phyloP scores from a whole-genome alignment of 441 rosid genomes.

The Adansonia rubrostipa region DNA sequence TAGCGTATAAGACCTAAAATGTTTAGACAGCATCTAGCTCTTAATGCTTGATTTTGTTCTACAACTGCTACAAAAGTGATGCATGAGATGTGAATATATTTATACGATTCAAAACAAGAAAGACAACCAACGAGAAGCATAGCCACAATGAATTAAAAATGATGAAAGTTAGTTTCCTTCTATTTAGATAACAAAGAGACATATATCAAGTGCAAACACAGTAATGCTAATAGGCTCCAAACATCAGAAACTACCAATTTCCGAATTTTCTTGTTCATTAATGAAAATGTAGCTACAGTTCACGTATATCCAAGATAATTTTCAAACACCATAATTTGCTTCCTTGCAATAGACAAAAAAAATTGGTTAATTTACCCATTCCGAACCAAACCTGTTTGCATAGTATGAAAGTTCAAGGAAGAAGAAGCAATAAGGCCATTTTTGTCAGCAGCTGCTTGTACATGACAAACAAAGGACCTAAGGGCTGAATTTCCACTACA shows the following conservation, averaged over 20 bases:
- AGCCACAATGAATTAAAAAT: not conserved
- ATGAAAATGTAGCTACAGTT: conserved; percentile 9
- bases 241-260: not conserved
- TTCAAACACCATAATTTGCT: not conserved
- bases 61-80: not conserved
- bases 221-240: not conserved
- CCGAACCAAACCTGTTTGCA: conserved; percentile 59
- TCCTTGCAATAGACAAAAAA: conserved; percentile 7
- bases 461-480: conserved; percentile 46
- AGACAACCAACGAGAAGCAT: not conserved
- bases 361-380: conserved; percentile 19
- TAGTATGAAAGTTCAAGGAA: conserved; percentile 45
- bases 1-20: not conserved
- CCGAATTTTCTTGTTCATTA: not conserved
- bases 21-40: not conserved
- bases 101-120: not conserved
- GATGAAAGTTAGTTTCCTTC: conserved; percentile 10
- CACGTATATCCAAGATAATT: not conserved
- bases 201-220: not conserved
- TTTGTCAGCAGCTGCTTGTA: conserved; percentile 40
- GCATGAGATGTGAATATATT: not conserved
- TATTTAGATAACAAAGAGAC: not conserved
- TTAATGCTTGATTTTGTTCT: not conserved
- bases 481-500: conserved; percentile 42
- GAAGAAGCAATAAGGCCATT: conserved; percentile 41